Evolutionary conservation across 306 rosid species (phyloP).

Genomic region (Quercus gilva): DNA sequence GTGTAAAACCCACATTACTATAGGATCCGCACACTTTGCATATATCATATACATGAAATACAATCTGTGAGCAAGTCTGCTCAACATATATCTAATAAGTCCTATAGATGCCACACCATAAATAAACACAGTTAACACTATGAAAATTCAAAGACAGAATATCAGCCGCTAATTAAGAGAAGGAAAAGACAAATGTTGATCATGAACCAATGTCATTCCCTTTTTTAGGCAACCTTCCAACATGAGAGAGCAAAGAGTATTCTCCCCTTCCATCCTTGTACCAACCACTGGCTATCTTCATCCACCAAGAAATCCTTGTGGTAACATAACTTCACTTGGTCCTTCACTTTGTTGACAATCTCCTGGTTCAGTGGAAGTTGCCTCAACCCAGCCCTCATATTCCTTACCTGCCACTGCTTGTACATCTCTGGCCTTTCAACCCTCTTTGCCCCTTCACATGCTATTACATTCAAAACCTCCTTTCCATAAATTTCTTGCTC

Average conservation of each 20-base stretch:
- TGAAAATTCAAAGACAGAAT: not conserved
- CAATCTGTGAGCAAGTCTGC: not conserved
- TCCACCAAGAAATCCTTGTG: slow-evolving; percentile 49
- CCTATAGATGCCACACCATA: not conserved
- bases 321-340: slow-evolving; percentile 34
- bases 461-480: slow-evolving; percentile 55
- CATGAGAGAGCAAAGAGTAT: slow-evolving; percentile 52
- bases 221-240: slow-evolving; percentile 57
- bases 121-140: not conserved
- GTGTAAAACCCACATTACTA: not conserved
- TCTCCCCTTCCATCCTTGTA: slow-evolving; percentile 76
- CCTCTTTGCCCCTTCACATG: slow-evolving; percentile 65
- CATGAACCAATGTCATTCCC: not conserved
- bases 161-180: not conserved
- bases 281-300: slow-evolving; percentile 52
- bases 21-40: no score
- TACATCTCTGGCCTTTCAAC: slow-evolving; percentile 68
- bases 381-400: slow-evolving; percentile 45
- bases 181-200: not conserved
- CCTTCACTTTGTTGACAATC: slow-evolving; percentile 21
- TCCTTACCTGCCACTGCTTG: slow-evolving; percentile 61
- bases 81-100: not conserved
- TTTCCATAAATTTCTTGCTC: slow-evolving; percentile 55
- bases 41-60: no score
- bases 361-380: slow-evolving; percentile 37